Evolutionary conservation across 1,284 basidiomycete genomes (phyloP), one percentile per base, ranked within the genome.

Genomic region (Dichomitus squalens): DNA sequence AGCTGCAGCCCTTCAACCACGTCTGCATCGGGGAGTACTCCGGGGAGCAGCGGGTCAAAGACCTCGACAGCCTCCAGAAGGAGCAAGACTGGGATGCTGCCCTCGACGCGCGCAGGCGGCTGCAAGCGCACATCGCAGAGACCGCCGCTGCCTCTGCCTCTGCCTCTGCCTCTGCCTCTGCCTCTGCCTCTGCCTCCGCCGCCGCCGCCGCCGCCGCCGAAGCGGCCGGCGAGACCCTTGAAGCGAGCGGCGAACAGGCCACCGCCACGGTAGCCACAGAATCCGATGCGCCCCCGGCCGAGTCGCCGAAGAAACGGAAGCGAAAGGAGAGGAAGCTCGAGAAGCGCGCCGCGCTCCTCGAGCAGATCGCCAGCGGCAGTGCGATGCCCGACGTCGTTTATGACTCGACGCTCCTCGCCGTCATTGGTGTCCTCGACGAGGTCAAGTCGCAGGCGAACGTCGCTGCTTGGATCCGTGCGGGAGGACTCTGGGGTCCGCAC

Each of bases 1-100:
- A 76, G 18, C 74, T 91, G 29, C 93, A 95, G 67, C 93, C 92
- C 0, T 89, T 82, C 75, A 93, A 90, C 67, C 91, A 93, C 65
- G 72, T 93, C 16, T 89, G 86, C 65, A 79, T 93, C 57, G 76
- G 75, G 2, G 91, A 93, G 67, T 93, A 92, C 66, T 75, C 78
- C 8, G 71, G 72, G 1, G 68, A 70, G 4, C 72, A 73, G 64
- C 78, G 86, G 12, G 71, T 70, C 21, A 64, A 62, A 14, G 87
- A 88, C 67, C 56, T 86, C 16, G 70, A 63, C 11, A 59, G 60
- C 21, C 53, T 75, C 33, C 58, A 61, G 58, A 58, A 58, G 21
- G 60, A 64, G 48, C 59, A 58, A 35, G 57, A 62, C 8, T 63
- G 58, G 65, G 40, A 47, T 16, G 66, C 71, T 21, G 53, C 65